Evolutionary conservation across 257 asterid genomes (phyloP), one percentile per base, ranked within the genome.

Genomic region (Solanum bulbocastanum): DNA sequence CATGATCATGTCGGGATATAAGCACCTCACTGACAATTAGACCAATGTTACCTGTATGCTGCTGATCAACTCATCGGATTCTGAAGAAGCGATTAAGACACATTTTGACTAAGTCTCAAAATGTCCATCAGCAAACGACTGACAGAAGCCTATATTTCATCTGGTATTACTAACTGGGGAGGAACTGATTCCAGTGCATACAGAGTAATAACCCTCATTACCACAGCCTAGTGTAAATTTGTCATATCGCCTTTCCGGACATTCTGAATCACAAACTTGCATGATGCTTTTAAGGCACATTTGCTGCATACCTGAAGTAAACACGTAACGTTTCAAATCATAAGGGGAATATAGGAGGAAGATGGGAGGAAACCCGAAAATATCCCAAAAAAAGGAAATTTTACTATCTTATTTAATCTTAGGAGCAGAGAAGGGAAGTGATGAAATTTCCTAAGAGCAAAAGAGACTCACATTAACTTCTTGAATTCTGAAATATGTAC

Each of bases 131-230:
- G 85, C 74, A 94, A 87, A 86, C 93, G 91, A 87, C 92, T 90
- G 65, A 91, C 96, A 73, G 94, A 91, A 56, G 58, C 73, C 46
- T 90, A 92, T 36, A 95, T 22, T 87, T 95, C 98, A 71, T 94
- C 91, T 25, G 98, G 92, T 90, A 95, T 89, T 3, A 87, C 91
- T 90, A 92, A 87, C 89, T 90, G 89, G 32, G 91, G 89, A 73
- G 96, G 95, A 40, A 91, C 93, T 6, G 93, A 90, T 40, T 92
- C 97, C 95, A 94, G 72, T 73, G 97, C 96, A 88, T 94, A 94
- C 88, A 89, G 83, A 27, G 90, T 68, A 87, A 94, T 91, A 49
- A 95, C 88, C 89, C 94, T 92, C 87, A 90, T 92, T 84, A 94
- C 95, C 49, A 82, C 78, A 4, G 71, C 86, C 94, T 95, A 66